Evolutionary conservation across 1,139 yeast species (phyloP).

Genomic region (Hansenula anomala): DNA sequence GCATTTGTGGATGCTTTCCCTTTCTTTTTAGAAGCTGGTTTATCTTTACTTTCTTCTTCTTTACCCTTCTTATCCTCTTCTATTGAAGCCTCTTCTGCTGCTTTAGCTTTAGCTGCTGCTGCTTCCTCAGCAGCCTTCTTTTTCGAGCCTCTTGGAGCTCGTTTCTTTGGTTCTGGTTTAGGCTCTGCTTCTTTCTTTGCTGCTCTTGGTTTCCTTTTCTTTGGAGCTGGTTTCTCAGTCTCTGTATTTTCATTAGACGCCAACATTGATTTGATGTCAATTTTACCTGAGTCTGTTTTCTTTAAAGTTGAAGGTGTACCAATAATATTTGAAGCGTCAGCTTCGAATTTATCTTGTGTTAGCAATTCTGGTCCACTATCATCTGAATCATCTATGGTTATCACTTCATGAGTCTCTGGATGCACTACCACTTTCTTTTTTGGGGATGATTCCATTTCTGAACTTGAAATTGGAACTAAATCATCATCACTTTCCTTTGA

Average conservation of each 20-base stretch:
- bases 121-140: not conserved
- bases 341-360: not conserved
- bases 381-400: not conserved
- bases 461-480: not conserved
- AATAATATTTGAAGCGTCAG: too few species aligned
- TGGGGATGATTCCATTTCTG: not conserved
- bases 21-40: too few species aligned
- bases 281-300: conserved; percentile 1
- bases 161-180: conserved; percentile 3
- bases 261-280: conserved; percentile 1
- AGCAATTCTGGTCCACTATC: not conserved
- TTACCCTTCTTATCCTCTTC: not conserved
- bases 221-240: not conserved
- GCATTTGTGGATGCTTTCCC: too few species aligned
- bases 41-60: not conserved
- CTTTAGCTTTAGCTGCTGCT: not conserved
- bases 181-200: conserved; percentile 3
- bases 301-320: not conserved
- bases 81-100: not conserved
- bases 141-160: conserved; percentile 6
- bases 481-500: not conserved
- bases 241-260: not conserved
- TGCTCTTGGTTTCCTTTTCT: conserved; percentile 1
- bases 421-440: too few species aligned
- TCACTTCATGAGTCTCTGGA: not conserved